Conservation (phyloP, 1,284 basidiomycete species). For the Bjerkandera adusta region DNA sequence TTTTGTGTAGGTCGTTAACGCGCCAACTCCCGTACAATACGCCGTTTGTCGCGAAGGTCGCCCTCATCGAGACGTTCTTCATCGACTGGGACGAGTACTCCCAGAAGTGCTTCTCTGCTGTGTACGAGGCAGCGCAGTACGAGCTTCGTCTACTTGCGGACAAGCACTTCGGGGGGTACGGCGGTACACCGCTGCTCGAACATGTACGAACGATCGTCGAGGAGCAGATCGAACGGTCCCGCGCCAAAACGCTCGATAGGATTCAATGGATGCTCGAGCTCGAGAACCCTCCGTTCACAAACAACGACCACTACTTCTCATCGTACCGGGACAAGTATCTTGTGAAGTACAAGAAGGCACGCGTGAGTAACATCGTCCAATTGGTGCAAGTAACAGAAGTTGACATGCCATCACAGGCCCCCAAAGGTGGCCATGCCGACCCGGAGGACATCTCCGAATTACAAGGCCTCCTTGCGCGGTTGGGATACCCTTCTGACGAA, state of each 20-base stretch:
- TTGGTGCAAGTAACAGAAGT: background rate
- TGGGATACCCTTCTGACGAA: conserved; percentile 2
- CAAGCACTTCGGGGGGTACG: conserved; percentile 50
- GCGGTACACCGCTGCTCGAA: conserved; percentile 49
- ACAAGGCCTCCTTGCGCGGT: background rate
- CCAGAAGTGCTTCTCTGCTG: conserved; percentile 43
- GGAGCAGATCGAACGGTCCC: conserved; percentile 44
- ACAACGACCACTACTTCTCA: conserved; percentile 31
- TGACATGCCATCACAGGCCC: background rate
- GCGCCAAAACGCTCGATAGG: conserved; percentile 36
- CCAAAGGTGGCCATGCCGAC: background rate
- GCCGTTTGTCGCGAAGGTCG: conserved; percentile 58
- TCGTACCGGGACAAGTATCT: conserved; percentile 31
- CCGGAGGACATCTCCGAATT: background rate
- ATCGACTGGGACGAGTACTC: conserved; percentile 51
- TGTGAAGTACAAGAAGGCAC: conserved; percentile 23
- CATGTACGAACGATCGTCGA: conserved; percentile 50
- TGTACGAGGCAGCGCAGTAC: conserved; percentile 37
- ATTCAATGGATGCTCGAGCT: conserved; percentile 34
- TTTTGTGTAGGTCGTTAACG: conserved; percentile 50
- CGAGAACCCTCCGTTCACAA: conserved; percentile 32
- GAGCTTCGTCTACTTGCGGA: conserved; percentile 43
- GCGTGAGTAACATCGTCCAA: background rate
- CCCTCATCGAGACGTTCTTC: conserved; percentile 45
- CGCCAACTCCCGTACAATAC: conserved; percentile 66